A percentile compares a stretch with the other conserved stretches of the same genome.
phyloP scores from a whole-genome alignment of 2,329 filamentous ascomycete species.

The Pseudogymnoascus destructans region DNA sequence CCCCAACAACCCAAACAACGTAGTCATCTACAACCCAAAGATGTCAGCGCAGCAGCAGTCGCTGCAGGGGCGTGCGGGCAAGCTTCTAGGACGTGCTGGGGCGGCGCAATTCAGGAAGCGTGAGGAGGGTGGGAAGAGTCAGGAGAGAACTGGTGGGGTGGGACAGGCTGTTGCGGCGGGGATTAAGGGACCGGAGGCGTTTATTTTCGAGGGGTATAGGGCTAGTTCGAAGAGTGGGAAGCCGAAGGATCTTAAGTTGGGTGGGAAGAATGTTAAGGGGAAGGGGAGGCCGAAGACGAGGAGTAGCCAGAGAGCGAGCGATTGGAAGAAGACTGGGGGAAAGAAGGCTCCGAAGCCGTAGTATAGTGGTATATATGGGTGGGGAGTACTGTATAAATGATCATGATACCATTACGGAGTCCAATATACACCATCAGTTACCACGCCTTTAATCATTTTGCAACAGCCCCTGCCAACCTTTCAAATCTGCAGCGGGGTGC shows the following conservation, averaged over 20 bases:
- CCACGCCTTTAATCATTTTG: neutral
- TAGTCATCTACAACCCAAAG: conserved; percentile 51
- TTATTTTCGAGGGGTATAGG: conserved; percentile 72
- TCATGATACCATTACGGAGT: conserved; percentile 6
- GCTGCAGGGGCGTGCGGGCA: conserved; percentile 57
- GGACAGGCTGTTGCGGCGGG: conserved; percentile 8
- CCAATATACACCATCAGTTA: neutral
- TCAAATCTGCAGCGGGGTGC: neutral
- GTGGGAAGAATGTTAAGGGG: conserved; percentile 41
- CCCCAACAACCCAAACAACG: conserved; percentile 14
- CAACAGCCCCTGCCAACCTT: neutral
- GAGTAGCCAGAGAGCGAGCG: conserved; percentile 25
- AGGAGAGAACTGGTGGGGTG: neutral
- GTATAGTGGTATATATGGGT: neutral
- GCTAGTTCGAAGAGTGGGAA: conserved; percentile 54
- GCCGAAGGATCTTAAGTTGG: conserved; percentile 46
- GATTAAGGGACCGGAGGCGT: conserved; percentile 41
- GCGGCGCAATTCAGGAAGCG: conserved; percentile 31
- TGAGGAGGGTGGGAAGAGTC: conserved; percentile 16
- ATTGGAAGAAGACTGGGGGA: conserved; percentile 28
- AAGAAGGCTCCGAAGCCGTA: conserved; percentile 22
- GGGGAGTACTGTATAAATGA: neutral
- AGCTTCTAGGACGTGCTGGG: conserved; percentile 58
- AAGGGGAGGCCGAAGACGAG: conserved; percentile 32
- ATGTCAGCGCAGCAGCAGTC: conserved; percentile 56